These are phyloP conservation scores for Nicotiana benthamiana DNA, from an alignment of 257 asterid genomes.

Conservation along the genomic window DNA sequence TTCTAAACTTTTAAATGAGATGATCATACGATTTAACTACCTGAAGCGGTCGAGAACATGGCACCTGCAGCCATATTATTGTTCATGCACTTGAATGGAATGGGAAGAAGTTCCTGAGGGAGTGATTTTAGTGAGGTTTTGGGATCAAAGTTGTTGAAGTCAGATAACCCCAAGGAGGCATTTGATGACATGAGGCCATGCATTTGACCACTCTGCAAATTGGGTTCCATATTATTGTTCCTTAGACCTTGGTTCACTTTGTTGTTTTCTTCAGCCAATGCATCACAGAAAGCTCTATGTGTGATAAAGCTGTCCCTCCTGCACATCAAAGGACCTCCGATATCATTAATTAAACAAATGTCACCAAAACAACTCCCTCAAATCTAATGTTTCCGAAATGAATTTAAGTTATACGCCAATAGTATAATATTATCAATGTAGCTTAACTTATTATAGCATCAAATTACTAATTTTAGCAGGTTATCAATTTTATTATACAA, in stretches of 20 bases:
- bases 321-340: slow-evolving; percentile 4
- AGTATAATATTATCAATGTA: too few relatives aligned
- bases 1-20: not conserved
- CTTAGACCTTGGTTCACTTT: slow-evolving; percentile 52
- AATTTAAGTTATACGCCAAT: too few relatives aligned
- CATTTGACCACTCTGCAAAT: slow-evolving; percentile 28
- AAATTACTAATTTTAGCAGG: too few relatives aligned
- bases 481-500: too few relatives aligned
- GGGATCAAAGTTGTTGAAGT: slow-evolving; percentile 38
- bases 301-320: slow-evolving; percentile 96
- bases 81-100: slow-evolving; percentile 78
- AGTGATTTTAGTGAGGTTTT: slow-evolving; percentile 45
- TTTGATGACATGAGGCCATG: slow-evolving; percentile 46
- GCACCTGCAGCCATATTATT: slow-evolving; percentile 31
- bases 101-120: slow-evolving; percentile 52
- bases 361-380: too few relatives aligned
- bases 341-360: not conserved
- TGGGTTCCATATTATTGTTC: slow-evolving; percentile 32
- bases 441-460: too few relatives aligned
- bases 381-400: too few relatives aligned
- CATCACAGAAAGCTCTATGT: slow-evolving; percentile 93
- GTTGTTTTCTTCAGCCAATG: slow-evolving; percentile 81
- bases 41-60: slow-evolving; percentile 52
- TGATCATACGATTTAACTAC: not conserved
- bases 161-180: slow-evolving; percentile 39